Percentiles rank a stretch among this genome's conserved stretches.
phyloP scores from a whole-genome alignment of 192 early-diverging fungal species.

The Backusella liffmaniae region DNA sequence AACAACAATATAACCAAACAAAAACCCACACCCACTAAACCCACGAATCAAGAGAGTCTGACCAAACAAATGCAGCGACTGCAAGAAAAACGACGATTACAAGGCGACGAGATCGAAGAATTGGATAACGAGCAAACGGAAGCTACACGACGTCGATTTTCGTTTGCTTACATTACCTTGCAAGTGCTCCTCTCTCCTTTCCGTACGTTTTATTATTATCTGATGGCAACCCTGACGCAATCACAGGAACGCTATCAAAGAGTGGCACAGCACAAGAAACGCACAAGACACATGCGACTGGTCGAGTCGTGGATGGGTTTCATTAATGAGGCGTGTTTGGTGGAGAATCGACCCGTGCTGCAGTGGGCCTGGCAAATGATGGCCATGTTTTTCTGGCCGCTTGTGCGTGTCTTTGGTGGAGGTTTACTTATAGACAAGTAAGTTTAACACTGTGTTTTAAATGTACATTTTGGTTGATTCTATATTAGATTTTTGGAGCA shows the following conservation, averaged over 20 bases:
- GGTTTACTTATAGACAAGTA: slow-evolving; percentile 49
- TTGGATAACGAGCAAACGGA: background rate
- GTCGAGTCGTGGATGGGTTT: slow-evolving; percentile 33
- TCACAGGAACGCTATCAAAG: slow-evolving; percentile 38
- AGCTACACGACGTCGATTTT: slow-evolving; percentile 12
- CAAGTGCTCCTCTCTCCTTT: slow-evolving; percentile 31
- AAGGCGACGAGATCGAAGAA: background rate
- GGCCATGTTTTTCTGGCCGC: slow-evolving; percentile 45
- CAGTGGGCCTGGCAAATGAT: slow-evolving; percentile 49
- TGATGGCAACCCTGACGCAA: slow-evolving; percentile 22
- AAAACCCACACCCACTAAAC: background rate
- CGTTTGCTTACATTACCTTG: slow-evolving; percentile 35
- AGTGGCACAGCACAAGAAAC: slow-evolving; percentile 36
- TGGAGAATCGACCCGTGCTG: slow-evolving; percentile 42
- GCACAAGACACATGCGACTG: slow-evolving; percentile 30
- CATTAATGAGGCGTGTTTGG: slow-evolving; percentile 36
- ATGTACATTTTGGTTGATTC: background rate
- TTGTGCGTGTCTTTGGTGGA: slow-evolving; percentile 44
- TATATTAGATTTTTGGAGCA: slow-evolving; percentile 44
- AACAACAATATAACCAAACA: background rate
- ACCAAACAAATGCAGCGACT: slow-evolving; percentile 9
- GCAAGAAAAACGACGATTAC: slow-evolving; percentile 19
- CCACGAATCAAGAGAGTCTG: slow-evolving; percentile 5
- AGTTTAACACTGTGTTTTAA: background rate
- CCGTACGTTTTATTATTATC: slow-evolving; percentile 18